Evolutionary conservation across 148 eudicot species (phyloP), one percentile per base, ranked within the genome.

Genomic region (Chenopodium suecicum): DNA sequence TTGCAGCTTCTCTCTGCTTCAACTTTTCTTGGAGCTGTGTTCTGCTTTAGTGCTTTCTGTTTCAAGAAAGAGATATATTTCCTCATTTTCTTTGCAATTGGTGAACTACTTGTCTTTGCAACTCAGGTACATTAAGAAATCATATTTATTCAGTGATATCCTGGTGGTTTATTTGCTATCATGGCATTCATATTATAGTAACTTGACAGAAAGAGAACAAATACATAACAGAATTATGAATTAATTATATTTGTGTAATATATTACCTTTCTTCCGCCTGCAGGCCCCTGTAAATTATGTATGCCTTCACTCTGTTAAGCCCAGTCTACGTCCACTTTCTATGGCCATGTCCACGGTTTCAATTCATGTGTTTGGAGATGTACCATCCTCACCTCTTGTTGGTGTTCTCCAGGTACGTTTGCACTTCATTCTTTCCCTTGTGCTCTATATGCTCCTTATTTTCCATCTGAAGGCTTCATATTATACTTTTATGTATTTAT

Each of bases 281-380:
- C 92, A 97, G 99, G 99, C 91, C 50, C 99, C 99, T 22, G 99
- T 97, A 14, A 97, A 97, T 83, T 97, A 82, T 74, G 90, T 97
- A 44, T 91, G 96, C 83, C 89, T 97, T 58, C 99, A 92, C 82
- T 89, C 89, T 73, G 98, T 97, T 63, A 90, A 84, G 63, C 98
- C 98, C 16, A 92, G 94, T 85, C 69, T 94, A 79, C 87, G 99
- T 78, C 98, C 99, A 27, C 89, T 94, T 80, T 88, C 99, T 76
- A 94, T 97, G 98, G 98, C 99, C 62, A 94, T 97, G 88, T 91
- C 98, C 13, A 93, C 95, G 2, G 99, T 97, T 23, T 79, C 92
- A 47, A 97, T 97, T 84, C 99, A 97, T 83, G 82, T 94, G 41
- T 89, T 97, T 81, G 99, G 99, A 8, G 99, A 97, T 72, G 99